Base-by-base conservation (phyloP, 768 basidiomycete genomes). In the Boletus reticulatus region DNA sequence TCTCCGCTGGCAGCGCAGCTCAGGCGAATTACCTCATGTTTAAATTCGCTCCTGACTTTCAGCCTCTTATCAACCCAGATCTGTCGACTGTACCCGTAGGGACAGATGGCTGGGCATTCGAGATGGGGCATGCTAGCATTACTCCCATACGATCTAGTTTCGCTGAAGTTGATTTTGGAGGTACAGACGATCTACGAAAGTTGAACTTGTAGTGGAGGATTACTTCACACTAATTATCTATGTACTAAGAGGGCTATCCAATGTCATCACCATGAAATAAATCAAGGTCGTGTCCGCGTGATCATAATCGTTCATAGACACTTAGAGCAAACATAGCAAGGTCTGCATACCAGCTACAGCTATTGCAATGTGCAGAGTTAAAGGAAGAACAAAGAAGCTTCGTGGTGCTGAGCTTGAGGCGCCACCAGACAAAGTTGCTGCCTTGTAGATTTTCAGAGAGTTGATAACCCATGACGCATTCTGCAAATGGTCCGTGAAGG, bases 381-480 rank as follows among this genome's bases (percentile, higher is more conserved):
- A 19, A 8, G 52, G 22, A 10, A 56, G 34, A 52, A 57, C 17
- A 53, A 55, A 20, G 19, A 52, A 49, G 39, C 17, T 32, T 37
- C 44, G 48, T 49, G 19, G 17, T 4, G 45, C 46, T 22, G 59
- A 64, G 39, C 48, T 60, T 20, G 72, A 71, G 24, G 78, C 66
- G 29, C 62, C 62, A 12, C 74, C 77, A 11, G 71, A 67, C 39
- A 88, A 63, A 10, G 67, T 66, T 63, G 82, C 80, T 64, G 84
- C 83, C 56, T 77, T 77, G 70, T 89, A 92, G 20, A 92, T 86
- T 66, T 89, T 88, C 42, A 92, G 75, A 6, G 76, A 83, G 65
- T 91, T 92, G 63, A 92, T 91, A 58, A 78, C 83, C 89, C 90
- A 92, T 0, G 85, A 80, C 0, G 89, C 88, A 67, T 90, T 90